These are phyloP conservation scores for Calonectria multiphialidica DNA, from an alignment of 2,329 filamentous ascomycete genomes.

Conservation along the genomic window DNA sequence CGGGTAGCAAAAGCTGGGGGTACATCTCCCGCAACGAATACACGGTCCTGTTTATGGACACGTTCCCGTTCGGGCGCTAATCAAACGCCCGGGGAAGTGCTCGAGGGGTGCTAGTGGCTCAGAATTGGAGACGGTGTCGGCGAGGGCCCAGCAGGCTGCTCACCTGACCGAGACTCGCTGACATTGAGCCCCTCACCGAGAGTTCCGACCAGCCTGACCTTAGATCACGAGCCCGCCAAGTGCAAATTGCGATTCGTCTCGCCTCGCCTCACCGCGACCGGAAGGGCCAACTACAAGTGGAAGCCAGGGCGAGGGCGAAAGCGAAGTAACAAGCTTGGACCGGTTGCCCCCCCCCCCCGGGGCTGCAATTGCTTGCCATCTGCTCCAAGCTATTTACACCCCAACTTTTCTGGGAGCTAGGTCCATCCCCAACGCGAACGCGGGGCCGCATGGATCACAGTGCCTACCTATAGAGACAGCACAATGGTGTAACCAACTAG, in stretches of 20 bases:
- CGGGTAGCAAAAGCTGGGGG: not conserved
- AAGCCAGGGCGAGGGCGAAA: not conserved
- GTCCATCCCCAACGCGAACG: constrained; percentile 35
- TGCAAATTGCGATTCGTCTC: constrained; percentile 29
- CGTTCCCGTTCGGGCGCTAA: constrained; percentile 24
- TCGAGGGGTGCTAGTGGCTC: not conserved
- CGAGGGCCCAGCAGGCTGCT: constrained; percentile 22
- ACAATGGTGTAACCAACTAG: constrained; percentile 4
- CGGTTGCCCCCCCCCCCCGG: not conserved
- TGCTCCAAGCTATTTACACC: constrained; percentile 2
- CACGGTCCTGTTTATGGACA: constrained; percentile 12
- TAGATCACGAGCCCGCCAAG: constrained; percentile 35
- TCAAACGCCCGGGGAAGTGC: constrained; percentile 17
- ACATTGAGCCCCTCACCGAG: constrained; percentile 40
- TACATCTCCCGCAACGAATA: constrained; percentile 10
- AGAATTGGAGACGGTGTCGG: constrained; percentile 10
- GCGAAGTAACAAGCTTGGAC: not conserved
- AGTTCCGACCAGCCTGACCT: constrained; percentile 38
- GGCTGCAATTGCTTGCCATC: constrained; percentile 6
- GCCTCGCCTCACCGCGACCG: constrained; percentile 7
- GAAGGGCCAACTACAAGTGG: not conserved
- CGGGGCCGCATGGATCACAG: constrained; percentile 35
- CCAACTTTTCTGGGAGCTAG: constrained; percentile 19
- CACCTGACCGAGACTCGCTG: constrained; percentile 37
- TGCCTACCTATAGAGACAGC: constrained; percentile 4